These are phyloP conservation scores for Cladosporium cucumerinum DNA, from an alignment of 2,329 filamentous ascomycete genomes.

Conservation along the genomic window DNA sequence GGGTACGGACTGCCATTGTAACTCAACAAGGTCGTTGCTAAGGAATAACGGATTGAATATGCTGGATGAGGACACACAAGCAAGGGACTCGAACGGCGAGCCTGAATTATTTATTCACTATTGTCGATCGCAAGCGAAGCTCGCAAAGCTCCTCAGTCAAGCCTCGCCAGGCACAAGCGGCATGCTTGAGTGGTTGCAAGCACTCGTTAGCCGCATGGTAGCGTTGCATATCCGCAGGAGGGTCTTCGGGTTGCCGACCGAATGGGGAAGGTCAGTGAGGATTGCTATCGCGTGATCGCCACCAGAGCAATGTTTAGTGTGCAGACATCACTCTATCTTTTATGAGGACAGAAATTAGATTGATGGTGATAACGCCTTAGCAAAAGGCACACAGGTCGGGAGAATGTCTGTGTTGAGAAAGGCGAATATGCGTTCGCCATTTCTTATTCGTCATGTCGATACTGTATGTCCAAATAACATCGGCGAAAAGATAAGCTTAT, in stretches of 20 bases:
- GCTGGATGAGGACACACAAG: not conserved
- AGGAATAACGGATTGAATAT: not conserved
- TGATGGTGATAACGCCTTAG: not conserved
- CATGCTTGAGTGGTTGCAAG: conserved; percentile 4
- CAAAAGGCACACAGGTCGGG: not conserved
- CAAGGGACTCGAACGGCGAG: not conserved
- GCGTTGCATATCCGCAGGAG: conserved; percentile 2
- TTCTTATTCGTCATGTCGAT: not conserved
- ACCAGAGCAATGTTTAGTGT: not conserved
- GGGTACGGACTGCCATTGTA: conserved; percentile 9
- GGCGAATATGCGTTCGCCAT: not conserved
- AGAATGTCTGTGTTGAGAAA: not conserved
- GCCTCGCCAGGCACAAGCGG: not conserved
- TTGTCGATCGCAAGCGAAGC: not conserved
- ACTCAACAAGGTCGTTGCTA: not conserved
- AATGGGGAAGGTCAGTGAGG: conserved; percentile 7
- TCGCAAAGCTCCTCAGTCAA: not conserved
- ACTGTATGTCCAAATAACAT: not conserved
- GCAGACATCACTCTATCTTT: not conserved
- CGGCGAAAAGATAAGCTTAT: not conserved
- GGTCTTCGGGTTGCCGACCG: not conserved
- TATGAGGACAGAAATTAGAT: not conserved
- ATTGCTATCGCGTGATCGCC: conserved; percentile 9
- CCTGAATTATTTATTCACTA: conserved; percentile 3
- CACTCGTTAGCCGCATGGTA: conserved; percentile 11